These are phyloP conservation scores for Puccinellia tenuiflora DNA, from an alignment of 176 grass and related monocot species.

Conservation along the genomic window DNA sequence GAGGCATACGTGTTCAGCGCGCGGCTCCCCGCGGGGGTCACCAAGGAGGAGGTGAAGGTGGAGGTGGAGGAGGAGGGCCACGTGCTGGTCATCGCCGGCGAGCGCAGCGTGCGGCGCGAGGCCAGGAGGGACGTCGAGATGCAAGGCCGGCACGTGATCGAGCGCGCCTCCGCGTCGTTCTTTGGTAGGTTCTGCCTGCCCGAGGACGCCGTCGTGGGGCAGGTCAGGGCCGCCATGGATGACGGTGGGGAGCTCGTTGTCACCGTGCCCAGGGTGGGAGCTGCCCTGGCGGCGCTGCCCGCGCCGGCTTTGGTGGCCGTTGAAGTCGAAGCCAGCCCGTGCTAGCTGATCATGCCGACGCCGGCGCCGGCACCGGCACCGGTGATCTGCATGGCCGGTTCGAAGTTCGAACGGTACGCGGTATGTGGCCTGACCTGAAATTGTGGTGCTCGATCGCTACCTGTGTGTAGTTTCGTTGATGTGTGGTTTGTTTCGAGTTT, in stretches of 20 bases:
- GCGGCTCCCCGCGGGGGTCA: conserved; percentile 30
- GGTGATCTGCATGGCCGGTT: not conserved
- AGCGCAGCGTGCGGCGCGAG: conserved; percentile 33
- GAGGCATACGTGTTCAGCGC: conserved; percentile 59
- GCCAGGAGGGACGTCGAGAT: conserved; percentile 11
- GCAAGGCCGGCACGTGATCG: conserved; percentile 32
- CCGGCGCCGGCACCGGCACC: not conserved
- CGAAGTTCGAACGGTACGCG: no score
- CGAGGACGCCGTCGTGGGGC: conserved; percentile 44
- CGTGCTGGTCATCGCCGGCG: conserved; percentile 52
- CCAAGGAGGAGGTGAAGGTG: conserved; percentile 50
- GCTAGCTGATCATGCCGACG: conserved; percentile 20
- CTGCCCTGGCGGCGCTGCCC: not conserved
- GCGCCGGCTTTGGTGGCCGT: not conserved
- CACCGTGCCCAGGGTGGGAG: conserved; percentile 50
- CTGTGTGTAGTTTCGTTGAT: no score
- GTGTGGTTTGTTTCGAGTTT: no score
- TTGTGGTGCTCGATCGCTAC: not conserved
- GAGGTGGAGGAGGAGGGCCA: conserved; percentile 59
- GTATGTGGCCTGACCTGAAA: not conserved
- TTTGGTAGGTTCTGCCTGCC: conserved; percentile 54
- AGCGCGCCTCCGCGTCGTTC: conserved; percentile 57
- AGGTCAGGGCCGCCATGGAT: conserved; percentile 60
- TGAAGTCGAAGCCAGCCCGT: conserved; percentile 16
- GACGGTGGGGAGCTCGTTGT: conserved; percentile 53